Evolutionary conservation across 2,329 filamentous ascomycete genomes (phyloP), one percentile per base, ranked within the genome.

Genomic region (Hypomyces rosellus): DNA sequence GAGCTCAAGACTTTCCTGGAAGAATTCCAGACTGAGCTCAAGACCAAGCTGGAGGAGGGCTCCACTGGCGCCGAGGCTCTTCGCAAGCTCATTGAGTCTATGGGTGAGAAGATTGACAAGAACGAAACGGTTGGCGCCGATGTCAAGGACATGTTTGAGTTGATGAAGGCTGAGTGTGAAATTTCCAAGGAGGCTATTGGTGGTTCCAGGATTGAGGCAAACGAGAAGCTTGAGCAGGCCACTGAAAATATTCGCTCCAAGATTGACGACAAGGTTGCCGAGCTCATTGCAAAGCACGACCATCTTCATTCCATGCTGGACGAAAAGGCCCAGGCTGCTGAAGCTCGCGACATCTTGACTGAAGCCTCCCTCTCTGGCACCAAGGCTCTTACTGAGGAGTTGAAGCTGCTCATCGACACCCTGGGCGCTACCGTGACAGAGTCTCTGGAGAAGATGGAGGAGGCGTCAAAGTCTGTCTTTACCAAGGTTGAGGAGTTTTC

Each of bases 381-480:
- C 22, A 96, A 90, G 69, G 77, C 80, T 4, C 81, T 95, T 48
- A 84, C 89, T 0, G 91, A 96, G 54, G 93, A 97, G 59, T 80
- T 97, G 52, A 92, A 89, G 66, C 73, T 88, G 8, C 81, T 95
- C 1, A 85, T 96, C 50, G 90, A 95, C 59, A 90, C 88, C 0
- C 84, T 96, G 43, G 88, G 89, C 7, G 82, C 82, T 34, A 85
- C 84, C 6, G 83, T 96, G 48, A 88, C 85, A 0, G 89, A 95
- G 48, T 86, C 88, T 1, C 80, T 91, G 50, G 88, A 95, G 62
- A 92, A 90, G 68, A 86, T 92, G 78, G 84, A 89, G 50, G 85
- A 89, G 61, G 89, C 93, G 41, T 92, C 89, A 7, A 89, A 88
- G 70, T 90, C 87, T 0, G 88, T 96, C 30, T 92, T 95, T 59